Evolutionary conservation across 768 basidiomycete genomes (phyloP).

Genomic region (Tubosaeta brunneosetosa): DNA sequence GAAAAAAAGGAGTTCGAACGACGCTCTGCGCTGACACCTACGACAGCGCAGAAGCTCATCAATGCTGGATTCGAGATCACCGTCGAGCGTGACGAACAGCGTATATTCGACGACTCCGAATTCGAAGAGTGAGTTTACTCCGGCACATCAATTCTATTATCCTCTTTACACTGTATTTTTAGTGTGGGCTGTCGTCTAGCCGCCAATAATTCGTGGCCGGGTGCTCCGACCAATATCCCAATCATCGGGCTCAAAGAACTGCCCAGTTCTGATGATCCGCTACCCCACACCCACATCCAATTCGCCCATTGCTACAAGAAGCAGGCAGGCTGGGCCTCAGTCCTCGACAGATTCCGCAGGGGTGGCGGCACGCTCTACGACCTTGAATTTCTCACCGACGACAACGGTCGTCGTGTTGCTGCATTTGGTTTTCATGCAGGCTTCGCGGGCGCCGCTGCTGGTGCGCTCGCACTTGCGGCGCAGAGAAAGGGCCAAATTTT

Average conservation of each 20-base stretch:
- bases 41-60: conserved; percentile 82
- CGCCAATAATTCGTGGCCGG: conserved; percentile 84
- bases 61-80: conserved; percentile 85
- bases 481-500: conserved; percentile 56
- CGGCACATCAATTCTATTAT: not conserved
- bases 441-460: conserved; percentile 95
- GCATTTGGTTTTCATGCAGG: conserved; percentile 99
- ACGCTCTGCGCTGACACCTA: conserved; percentile 89
- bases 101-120: conserved; percentile 92
- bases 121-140: conserved; percentile 72
- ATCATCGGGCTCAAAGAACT: conserved; percentile 98
- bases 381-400: conserved; percentile 90
- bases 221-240: conserved; percentile 64
- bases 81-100: conserved; percentile 90
- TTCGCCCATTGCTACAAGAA: conserved; percentile 98
- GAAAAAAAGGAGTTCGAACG: conserved; percentile 95
- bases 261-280: conserved; percentile 72
- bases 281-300: conserved; percentile 94
- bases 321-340: conserved; percentile 86
- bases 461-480: conserved; percentile 74
- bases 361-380: conserved; percentile 90
- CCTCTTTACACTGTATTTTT: not conserved
- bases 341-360: conserved; percentile 79
- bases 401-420: conserved; percentile 81
- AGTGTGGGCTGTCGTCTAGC: conserved; percentile 91